A percentile compares a stretch with the other conserved stretches of the same genome.
Conservation (phyloP, 352 stramenopile genomes). For the Phytopythium oedochilum region DNA sequence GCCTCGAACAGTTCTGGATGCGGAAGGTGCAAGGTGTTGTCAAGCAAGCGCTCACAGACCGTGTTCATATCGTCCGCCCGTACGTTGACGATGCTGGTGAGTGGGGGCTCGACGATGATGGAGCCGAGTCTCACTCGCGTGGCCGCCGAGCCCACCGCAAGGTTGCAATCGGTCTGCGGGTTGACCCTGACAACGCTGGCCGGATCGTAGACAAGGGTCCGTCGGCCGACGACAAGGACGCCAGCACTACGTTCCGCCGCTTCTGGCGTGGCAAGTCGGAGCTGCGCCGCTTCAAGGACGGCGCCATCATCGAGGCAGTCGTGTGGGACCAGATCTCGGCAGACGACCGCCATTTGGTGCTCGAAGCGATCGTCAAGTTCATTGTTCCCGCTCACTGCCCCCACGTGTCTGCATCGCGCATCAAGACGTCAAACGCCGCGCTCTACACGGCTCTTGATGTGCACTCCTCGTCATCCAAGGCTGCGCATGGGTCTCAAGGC, state of each 20-base stretch:
- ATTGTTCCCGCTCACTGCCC: conserved; percentile 66
- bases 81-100: conserved; percentile 34
- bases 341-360: conserved; percentile 64
- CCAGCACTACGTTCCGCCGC: conserved; percentile 64
- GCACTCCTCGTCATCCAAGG: conserved; percentile 28
- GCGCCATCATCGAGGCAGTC: conserved; percentile 85
- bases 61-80: conserved; percentile 56
- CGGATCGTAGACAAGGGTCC: conserved; percentile 89
- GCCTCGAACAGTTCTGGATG: conserved; percentile 67
- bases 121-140: conserved; percentile 4
- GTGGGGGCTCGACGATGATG: conserved; percentile 42
- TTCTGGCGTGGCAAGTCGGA: conserved; percentile 90
- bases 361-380: conserved; percentile 75
- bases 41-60: conserved; percentile 54
- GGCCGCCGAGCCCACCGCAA: conserved; percentile 33
- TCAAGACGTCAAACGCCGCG: conserved; percentile 74
- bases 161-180: conserved; percentile 73
- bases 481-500: conserved; percentile 24
- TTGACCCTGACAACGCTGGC: conserved; percentile 70
- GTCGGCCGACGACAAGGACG: conserved; percentile 71
- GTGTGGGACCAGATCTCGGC: conserved; percentile 81
- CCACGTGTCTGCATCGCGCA: conserved; percentile 36
- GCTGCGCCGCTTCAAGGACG: conserved; percentile 88
- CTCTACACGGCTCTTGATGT: conserved; percentile 67
- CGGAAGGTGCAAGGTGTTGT: conserved; percentile 48